A percentile compares a stretch with the other conserved stretches of the same genome.
Evolutionary conservation across 2,329 filamentous ascomycete genomes (phyloP).

Genomic region (Penicillium sp.): DNA sequence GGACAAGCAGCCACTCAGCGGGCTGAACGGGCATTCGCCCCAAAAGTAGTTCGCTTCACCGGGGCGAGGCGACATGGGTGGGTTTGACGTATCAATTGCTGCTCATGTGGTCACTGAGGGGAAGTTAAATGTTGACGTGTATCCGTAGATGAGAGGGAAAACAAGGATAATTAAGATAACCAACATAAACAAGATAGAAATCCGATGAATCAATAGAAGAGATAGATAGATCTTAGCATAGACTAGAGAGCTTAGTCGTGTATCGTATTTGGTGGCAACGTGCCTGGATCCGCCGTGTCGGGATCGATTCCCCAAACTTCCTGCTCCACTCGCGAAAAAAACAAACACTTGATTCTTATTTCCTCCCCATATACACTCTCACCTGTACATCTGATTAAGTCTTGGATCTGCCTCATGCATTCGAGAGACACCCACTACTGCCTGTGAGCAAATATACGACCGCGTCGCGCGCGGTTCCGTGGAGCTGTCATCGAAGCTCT

Average conservation of each 20-base stretch:
- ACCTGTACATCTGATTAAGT: not conserved
- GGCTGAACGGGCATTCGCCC: not conserved
- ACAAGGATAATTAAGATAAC: too few species aligned
- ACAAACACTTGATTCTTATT: slow-evolving; percentile 2
- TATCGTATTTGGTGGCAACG: not conserved
- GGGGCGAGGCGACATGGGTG: slow-evolving; percentile 8
- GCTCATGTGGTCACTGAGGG: not conserved
- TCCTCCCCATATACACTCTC: not conserved
- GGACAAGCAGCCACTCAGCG: slow-evolving; percentile 14
- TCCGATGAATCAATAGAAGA: not conserved
- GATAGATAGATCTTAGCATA: not conserved
- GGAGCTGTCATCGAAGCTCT: slow-evolving; percentile 13
- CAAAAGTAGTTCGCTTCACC: slow-evolving; percentile 13
- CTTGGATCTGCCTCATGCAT: not conserved
- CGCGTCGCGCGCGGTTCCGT: slow-evolving; percentile 16
- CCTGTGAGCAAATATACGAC: slow-evolving; percentile 4
- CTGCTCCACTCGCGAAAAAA: slow-evolving; percentile 23
- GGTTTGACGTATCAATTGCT: slow-evolving; percentile 19
- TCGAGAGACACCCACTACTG: not conserved
- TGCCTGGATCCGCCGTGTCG: slow-evolving; percentile 20
- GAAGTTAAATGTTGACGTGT: not conserved
- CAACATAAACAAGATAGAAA: not conserved
- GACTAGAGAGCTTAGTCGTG: not conserved
- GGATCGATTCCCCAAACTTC: slow-evolving; percentile 5
- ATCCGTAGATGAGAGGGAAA: too few species aligned